Base-by-base conservation (phyloP, 1,139 yeast species). In the Debaryomycetaceae sp. region DNA sequence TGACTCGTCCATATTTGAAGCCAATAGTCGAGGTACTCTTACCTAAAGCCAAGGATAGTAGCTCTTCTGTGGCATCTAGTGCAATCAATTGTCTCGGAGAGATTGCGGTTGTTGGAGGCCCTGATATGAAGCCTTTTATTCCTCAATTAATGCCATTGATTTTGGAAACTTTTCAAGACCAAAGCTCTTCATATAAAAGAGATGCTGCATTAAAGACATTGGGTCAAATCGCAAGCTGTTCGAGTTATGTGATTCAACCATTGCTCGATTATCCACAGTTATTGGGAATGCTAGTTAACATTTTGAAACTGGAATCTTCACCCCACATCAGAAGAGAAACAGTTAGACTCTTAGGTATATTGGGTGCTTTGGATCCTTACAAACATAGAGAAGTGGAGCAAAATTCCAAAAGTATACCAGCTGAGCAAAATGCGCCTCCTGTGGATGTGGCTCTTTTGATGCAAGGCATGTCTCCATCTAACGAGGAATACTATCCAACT, bases 351-450 rank as follows among this genome's bases (percentile, higher is more conserved):
- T 68, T 92, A 46, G 99, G 99, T 55, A 89, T 91, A 31, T 67
- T 94, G 34, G 99, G 99, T 44, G 98, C 98, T 0, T 70, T 94
- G 38, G 98, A 94, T 62, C 99, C 99, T 1, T 92, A 91, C 58
- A 89, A 87, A 55, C 94, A 89, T 52, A 80, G 96, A 40, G 96
- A 88, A 54, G 89, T 91, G 7, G 98, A 91, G 55, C 83, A 87
- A 44, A 76, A 75, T 13, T 79, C 83, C 3, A 80, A 82, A 41
- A 75, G 58, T 38, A 66, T 68, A 17, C 79, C 87, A 0, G 84
- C 81, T 1, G 95, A 86, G 48, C 92, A 87, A 49, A 87, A 84
- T 55, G 87, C 91, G 0, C 92, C 96, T 2, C 87, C 97, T 0
- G 80, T 89, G 7, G 98, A 94, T 56, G 87, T 92, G 47, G 88